Base-by-base conservation (phyloP, 805 yeast species). In the Candida germanica region DNA sequence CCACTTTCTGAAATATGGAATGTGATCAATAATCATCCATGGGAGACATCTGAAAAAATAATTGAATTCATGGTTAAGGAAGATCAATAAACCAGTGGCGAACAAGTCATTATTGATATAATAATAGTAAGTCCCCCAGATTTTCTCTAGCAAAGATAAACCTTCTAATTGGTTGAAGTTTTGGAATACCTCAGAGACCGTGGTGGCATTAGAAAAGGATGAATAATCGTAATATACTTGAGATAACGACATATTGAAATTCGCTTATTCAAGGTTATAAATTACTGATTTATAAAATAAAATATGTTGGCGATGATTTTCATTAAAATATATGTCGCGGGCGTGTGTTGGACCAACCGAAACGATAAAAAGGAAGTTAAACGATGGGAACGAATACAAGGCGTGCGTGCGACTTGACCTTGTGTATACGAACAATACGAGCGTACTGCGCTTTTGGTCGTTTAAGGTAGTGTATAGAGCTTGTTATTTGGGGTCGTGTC, bases 41-140 rank as follows among this genome's bases (percentile, higher is more conserved):
- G 82, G 82, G 5, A 76, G 40, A 49, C 79, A 76, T 53, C 82
- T 64, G 11, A 79, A 80, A 47, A 76, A 76, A 49, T 76, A 76
- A 56, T 70, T 67, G n/a, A 74, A 10, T 46, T 76, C 82, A 47
- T 76, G 82, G 12, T 71, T 63, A n/a, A 66, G 45, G 50, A 76
- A 76, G 53, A 76, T 73, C 34, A 76, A 50, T 17, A 76, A 60
- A 2, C 82, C 82, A 7, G 82, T 76, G 16, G 82, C 82, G 33
- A 76, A 64, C 12, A 69, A 57, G 43, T 76, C 82, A 47, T 75
- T 75, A 40, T 65, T 66, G 56, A 76, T 71, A 52, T 71, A 75
- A 8, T 62, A 59, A 54, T 76, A 76, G 70, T 75, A 76, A 5
- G 79, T 54, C 8, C 75, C 77, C 82, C 82, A 76, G 20, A 66